These are phyloP conservation scores for Plasmodium knowlesi DNA, from an alignment of 169 alveolate genomes.

Conservation along the genomic window DNA sequence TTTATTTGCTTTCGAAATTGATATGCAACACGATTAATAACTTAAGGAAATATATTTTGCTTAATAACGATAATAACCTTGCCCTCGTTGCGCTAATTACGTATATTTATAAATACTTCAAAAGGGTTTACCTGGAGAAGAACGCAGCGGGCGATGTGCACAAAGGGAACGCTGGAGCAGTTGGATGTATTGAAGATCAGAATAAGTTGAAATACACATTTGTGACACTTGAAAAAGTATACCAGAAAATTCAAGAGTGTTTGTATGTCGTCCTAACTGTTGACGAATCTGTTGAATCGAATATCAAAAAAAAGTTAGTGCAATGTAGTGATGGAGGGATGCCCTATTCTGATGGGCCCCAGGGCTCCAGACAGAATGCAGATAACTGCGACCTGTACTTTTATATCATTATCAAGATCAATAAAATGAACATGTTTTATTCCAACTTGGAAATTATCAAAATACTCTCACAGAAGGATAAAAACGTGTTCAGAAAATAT, in stretches of 20 bases:
- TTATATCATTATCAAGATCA: slow-evolving; percentile 43
- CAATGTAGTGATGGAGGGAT: not conserved
- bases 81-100: slow-evolving; percentile 26
- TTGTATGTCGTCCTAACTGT: slow-evolving; percentile 46
- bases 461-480: slow-evolving; percentile 30
- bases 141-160: not conserved
- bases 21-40: slow-evolving; percentile 45
- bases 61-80: slow-evolving; percentile 27
- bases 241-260: slow-evolving; percentile 71
- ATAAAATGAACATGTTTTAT: slow-evolving; percentile 60
- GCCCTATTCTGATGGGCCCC: not conserved
- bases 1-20: slow-evolving; percentile 59
- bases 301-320: not conserved
- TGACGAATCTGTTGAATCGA: slow-evolving; percentile 49
- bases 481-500: slow-evolving; percentile 31
- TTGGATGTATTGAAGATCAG: not conserved
- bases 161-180: not conserved
- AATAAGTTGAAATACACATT: slow-evolving; percentile 44
- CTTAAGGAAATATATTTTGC: slow-evolving; percentile 15
- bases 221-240: slow-evolving; percentile 40
- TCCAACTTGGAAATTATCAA: slow-evolving; percentile 65
- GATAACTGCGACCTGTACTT: not conserved
- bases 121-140: slow-evolving; percentile 41
- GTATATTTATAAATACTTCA: slow-evolving; percentile 54
- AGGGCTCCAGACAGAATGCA: not conserved